Conservation (phyloP, 1,284 basidiomycete genomes). For the Leucoagaricus sp. region DNA sequence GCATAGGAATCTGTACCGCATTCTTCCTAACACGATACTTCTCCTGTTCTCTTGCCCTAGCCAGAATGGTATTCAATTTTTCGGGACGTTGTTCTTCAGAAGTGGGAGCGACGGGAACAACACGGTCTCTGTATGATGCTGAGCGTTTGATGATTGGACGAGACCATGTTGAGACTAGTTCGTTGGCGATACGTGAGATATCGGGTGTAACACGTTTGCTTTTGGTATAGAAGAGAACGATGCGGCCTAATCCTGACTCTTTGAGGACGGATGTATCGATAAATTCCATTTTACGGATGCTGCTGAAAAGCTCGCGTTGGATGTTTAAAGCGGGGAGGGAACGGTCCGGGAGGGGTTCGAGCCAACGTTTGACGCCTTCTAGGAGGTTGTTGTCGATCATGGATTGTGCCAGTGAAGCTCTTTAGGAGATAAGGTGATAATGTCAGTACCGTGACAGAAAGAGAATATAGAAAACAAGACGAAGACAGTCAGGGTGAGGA, state of each 20-base stretch:
- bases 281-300: constrained; percentile 85
- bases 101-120: constrained; percentile 56
- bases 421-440: constrained; percentile 29
- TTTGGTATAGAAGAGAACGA: constrained; percentile 96
- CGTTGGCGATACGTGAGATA: constrained; percentile 80
- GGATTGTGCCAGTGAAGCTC: constrained; percentile 85
- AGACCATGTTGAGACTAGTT: constrained; percentile 87
- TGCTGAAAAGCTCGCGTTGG: constrained; percentile 88
- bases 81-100: constrained; percentile 47
- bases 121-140: constrained; percentile 79
- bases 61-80: constrained; percentile 69
- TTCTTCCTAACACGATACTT: constrained; percentile 71
- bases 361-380: constrained; percentile 89
- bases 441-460: too few species aligned
- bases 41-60: constrained; percentile 66
- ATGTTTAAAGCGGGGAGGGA: constrained; percentile 96
- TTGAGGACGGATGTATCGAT: constrained; percentile 93
- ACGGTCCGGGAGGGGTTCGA: constrained; percentile 92
- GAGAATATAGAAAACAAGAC: neutral
- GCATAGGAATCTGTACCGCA: constrained; percentile 75
- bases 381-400: constrained; percentile 96
- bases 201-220: constrained; percentile 86
- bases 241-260: constrained; percentile 88
- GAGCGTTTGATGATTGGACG: constrained; percentile 94
- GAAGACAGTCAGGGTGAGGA: constrained; percentile 1